Conservation (phyloP, 345 rosid species). For the Cochlearia excelsa region DNA sequence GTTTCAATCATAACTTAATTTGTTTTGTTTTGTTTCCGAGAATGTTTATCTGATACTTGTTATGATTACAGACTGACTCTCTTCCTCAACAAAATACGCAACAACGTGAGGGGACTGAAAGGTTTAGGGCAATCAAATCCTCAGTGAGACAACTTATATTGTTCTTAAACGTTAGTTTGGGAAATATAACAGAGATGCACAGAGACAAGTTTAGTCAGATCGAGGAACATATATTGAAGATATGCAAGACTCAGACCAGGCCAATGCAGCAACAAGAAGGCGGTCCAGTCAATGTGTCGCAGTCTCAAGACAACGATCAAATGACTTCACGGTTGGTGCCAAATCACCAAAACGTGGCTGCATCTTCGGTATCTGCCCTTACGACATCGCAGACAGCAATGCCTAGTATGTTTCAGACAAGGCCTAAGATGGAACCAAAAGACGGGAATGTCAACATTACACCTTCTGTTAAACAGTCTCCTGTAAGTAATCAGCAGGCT, state of each 20-base stretch:
- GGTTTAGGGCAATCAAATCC: slow-evolving; percentile 24
- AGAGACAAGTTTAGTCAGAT: slow-evolving; percentile 39
- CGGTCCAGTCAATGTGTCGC: slow-evolving; percentile 32
- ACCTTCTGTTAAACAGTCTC: slow-evolving; percentile 36
- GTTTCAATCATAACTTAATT: not conserved
- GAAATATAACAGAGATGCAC: slow-evolving; percentile 24
- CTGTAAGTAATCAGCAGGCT: slow-evolving; percentile 30
- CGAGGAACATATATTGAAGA: slow-evolving; percentile 33
- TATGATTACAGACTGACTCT: slow-evolving; percentile 35
- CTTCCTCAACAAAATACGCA: slow-evolving; percentile 31
- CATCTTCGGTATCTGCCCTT: slow-evolving; percentile 45
- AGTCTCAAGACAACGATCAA: slow-evolving; percentile 40
- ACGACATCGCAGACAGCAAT: slow-evolving; percentile 40
- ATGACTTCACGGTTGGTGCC: slow-evolving; percentile 44
- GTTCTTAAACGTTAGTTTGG: slow-evolving; percentile 33
- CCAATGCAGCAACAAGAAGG: slow-evolving; percentile 46
- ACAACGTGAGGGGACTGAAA: slow-evolving; percentile 23
- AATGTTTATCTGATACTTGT: not conserved
- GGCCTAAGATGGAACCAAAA: slow-evolving; percentile 43
- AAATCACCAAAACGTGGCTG: slow-evolving; percentile 35
- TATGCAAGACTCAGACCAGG: slow-evolving; percentile 23
- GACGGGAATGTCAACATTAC: slow-evolving; percentile 37
- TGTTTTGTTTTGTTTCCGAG: not conserved
- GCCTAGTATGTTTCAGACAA: slow-evolving; percentile 41
- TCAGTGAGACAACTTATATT: slow-evolving; percentile 25